phyloP scores from a whole-genome alignment of 2,329 filamentous ascomycete species.

The Arachnomyces sp. region DNA sequence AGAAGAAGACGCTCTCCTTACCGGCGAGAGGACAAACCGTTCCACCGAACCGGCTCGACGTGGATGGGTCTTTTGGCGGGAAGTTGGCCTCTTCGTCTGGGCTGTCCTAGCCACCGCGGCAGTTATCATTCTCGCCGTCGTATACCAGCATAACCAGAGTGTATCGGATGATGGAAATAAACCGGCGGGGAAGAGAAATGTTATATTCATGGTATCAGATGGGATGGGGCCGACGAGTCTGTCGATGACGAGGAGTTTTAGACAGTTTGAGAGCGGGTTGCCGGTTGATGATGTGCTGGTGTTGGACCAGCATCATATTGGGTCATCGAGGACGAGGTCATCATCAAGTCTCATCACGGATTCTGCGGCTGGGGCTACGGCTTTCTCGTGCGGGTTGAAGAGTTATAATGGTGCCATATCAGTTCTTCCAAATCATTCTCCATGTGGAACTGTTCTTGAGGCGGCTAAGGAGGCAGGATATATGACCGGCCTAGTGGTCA shows the following conservation, averaged over 20 bases:
- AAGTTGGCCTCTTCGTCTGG: slow-evolving; percentile 73
- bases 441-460: slow-evolving; percentile 88
- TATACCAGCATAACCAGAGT: slow-evolving; percentile 58
- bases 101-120: slow-evolving; percentile 70
- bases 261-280: slow-evolving; percentile 68
- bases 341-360: slow-evolving; percentile 83
- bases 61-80: slow-evolving; percentile 57
- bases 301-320: slow-evolving; percentile 84
- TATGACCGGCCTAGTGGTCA: slow-evolving; percentile 87
- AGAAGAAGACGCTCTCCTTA: slow-evolving; percentile 55
- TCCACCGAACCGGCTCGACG: slow-evolving; percentile 22
- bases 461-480: slow-evolving; percentile 89
- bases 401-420: slow-evolving; percentile 97
- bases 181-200: slow-evolving; percentile 68
- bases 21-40: slow-evolving; percentile 43
- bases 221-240: slow-evolving; percentile 95
- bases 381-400: slow-evolving; percentile 87
- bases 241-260: slow-evolving; percentile 76
- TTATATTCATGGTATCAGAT: slow-evolving; percentile 98
- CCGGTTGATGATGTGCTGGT: slow-evolving; percentile 67
- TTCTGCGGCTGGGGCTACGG: slow-evolving; percentile 92
- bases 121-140: slow-evolving; percentile 72
- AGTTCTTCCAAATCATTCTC: slow-evolving; percentile 72
- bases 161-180: slow-evolving; percentile 30
- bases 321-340: slow-evolving; percentile 78